Evolutionary conservation across 768 basidiomycete genomes (phyloP), one percentile per base, ranked within the genome.

Genomic region (Kwoniella botswanensis): DNA sequence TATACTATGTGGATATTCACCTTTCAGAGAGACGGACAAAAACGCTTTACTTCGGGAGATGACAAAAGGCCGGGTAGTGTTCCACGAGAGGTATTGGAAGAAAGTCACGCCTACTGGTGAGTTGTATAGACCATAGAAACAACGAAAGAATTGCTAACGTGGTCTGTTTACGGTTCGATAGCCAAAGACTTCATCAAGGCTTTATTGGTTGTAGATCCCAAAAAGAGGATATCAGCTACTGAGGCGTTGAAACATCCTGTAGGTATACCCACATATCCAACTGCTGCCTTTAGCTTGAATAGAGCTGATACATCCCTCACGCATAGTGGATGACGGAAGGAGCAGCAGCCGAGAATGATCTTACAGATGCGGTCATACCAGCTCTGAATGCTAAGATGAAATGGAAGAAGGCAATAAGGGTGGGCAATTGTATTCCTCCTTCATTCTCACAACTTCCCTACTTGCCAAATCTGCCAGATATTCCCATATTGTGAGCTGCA

Each of bases 41-140:
- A 88, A 88, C 68, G 88, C 89, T 59, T 87, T 98, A 46, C 86
- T 92, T 63, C 87, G 88, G 41, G 94, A 98, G 83, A 96, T 93
- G n/a, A 90, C 89, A 0, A 88, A 88, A 46, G 94, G 91, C 0
- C 90, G 89, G 76, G 87, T 98, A 58, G 91, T 92, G 74, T 98
- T 99, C 82, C 96, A 98, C 74, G 92, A 94, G 35, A 87, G 90
- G 43, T 99, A 94, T 72, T 99, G 97, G 97, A 88, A 89, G 83
- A 97, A 96, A 70, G 88, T 96, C 50, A 93, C 92, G 2, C 79
- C 85, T 2, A 88, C 90, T 84, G 93, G 93, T 92, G 54, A 43
- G 85, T 79, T 13, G 22, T 24, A 26, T 15, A 55, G 17, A n/a
- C 17, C 29, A 26, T 18, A 41, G 11, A 2, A 42, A 7, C 29